phyloP scores from a whole-genome alignment of 1,139 yeast genomes.

The Citeromyces siamensis region DNA sequence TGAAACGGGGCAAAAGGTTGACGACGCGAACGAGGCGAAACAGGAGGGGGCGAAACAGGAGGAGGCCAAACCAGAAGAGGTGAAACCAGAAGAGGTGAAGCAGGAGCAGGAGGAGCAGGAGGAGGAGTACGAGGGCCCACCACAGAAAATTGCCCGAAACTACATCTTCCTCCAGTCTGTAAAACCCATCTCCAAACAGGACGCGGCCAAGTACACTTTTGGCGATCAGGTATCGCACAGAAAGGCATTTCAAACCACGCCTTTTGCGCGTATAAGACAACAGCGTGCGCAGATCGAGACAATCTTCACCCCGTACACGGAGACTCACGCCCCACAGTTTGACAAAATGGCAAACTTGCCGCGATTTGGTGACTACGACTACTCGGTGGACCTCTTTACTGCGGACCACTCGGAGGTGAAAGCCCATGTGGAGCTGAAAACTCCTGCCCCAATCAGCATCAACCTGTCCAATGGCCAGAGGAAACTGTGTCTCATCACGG shows the following conservation, averaged over 20 bases:
- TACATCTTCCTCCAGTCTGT: conserved; percentile 36
- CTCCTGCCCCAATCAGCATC: conserved; percentile 67
- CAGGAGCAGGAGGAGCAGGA: conserved; percentile 8
- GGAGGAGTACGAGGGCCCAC: conserved; percentile 45
- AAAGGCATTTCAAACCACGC: conserved; percentile 41
- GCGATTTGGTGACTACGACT: conserved; percentile 49
- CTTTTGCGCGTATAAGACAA: conserved; percentile 35
- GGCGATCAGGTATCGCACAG: conserved; percentile 51
- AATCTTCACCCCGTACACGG: conserved; percentile 26
- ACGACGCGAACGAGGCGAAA: conserved; percentile 6
- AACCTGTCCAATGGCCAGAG: conserved; percentile 59
- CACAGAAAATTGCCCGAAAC: conserved; percentile 42
- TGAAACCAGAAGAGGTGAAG: conserved; percentile 6
- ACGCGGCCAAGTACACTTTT: conserved; percentile 35
- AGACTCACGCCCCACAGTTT: conserved; percentile 26
- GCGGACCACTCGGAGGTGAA: conserved; percentile 29
- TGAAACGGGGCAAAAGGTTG: neutral
- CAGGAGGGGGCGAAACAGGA: conserved; percentile 6
- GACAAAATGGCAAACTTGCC: conserved; percentile 47
- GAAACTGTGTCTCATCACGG: conserved; percentile 66
- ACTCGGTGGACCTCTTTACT: conserved; percentile 26
- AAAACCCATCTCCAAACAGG: conserved; percentile 19
- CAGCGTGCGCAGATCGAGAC: conserved; percentile 19
- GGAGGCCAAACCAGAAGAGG: conserved; percentile 2
- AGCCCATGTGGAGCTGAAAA: conserved; percentile 34